Evolutionary conservation across 345 rosid genomes (phyloP).

Genomic region (Hibiscus syriacus): DNA sequence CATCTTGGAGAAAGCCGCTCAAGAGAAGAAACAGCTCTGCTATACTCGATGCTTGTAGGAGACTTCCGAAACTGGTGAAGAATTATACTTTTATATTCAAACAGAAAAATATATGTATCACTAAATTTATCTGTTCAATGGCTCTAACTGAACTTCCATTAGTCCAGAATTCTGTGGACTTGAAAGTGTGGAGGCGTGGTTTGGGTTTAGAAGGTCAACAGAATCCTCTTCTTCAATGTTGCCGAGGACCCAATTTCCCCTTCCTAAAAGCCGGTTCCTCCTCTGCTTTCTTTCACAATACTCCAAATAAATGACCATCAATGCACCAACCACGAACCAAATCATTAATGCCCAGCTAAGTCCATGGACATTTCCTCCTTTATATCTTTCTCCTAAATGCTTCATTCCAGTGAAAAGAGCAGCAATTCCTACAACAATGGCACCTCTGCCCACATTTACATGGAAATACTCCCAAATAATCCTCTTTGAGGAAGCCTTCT

Average conservation of each 20-base stretch:
- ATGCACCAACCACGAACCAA: conserved; percentile 45
- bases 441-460: conserved; percentile 56
- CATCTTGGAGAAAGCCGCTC: conserved; percentile 13
- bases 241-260: conserved; percentile 86
- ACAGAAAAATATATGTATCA: background rate
- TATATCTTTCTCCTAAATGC: conserved; percentile 76
- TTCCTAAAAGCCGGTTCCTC: conserved; percentile 38
- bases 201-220: conserved; percentile 55
- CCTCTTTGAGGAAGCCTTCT: conserved; percentile 42
- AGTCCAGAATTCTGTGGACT: conserved; percentile 32
- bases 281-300: conserved; percentile 37
- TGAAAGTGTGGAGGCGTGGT: conserved; percentile 33
- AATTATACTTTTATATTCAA: conserved; percentile 6
- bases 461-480: conserved; percentile 82
- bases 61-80: conserved; percentile 19
- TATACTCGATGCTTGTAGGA: conserved; percentile 5
- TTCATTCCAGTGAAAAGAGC: conserved; percentile 71
- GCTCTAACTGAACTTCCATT: conserved; percentile 93
- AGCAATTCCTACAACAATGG: conserved; percentile 45
- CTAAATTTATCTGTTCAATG: conserved; percentile 50
- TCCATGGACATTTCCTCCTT: conserved; percentile 63
- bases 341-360: conserved; percentile 59
- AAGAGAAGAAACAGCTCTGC: conserved; percentile 12
- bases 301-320: conserved; percentile 58
- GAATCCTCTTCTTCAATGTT: conserved; percentile 80